phyloP scores from a whole-genome alignment of 164 flowering plant genomes.

The Berberis vulgaris region DNA sequence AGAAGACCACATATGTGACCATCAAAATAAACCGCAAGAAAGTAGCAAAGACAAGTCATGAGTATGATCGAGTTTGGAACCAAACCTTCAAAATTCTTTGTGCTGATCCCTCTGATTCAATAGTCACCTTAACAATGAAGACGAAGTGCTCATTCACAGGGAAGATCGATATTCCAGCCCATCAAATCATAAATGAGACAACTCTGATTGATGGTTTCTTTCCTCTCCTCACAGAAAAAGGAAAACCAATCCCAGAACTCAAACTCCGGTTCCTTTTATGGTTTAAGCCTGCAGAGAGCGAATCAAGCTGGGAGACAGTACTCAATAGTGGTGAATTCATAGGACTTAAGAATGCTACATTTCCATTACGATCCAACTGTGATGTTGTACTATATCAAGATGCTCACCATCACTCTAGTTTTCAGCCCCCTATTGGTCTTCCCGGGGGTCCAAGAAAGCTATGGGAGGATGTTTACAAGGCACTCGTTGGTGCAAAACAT shows the following conservation, averaged over 20 bases:
- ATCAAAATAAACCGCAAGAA: conserved; percentile 54
- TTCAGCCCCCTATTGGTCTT: conserved; percentile 38
- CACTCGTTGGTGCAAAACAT: conserved; percentile 70
- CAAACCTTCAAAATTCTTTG: conserved; percentile 75
- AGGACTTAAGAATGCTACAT: conserved; percentile 55
- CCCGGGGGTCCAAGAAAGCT: conserved; percentile 46
- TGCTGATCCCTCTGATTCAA: conserved; percentile 57
- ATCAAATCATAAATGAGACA: conserved; percentile 25
- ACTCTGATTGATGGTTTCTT: conserved; percentile 49
- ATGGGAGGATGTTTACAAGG: conserved; percentile 89
- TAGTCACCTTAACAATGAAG: conserved; percentile 57
- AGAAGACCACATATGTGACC: conserved; percentile 56
- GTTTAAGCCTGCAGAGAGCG: conserved; percentile 65
- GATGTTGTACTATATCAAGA: conserved; percentile 70
- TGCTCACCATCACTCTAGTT: conserved; percentile 56
- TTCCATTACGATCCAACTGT: conserved; percentile 66
- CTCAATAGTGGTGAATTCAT: conserved; percentile 32
- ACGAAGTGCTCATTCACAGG: conserved; percentile 57
- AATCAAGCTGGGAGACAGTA: conserved; percentile 49
- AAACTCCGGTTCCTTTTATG: conserved; percentile 51
- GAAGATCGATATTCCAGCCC: conserved; percentile 40
- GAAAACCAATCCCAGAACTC: conserved; percentile 39
- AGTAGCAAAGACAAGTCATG: conserved; percentile 63
- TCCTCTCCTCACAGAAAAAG: conserved; percentile 43
- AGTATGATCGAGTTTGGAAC: conserved; percentile 64